Evolutionary conservation across 345 rosid species (phyloP).

Genomic region (Excoecaria agallocha): DNA sequence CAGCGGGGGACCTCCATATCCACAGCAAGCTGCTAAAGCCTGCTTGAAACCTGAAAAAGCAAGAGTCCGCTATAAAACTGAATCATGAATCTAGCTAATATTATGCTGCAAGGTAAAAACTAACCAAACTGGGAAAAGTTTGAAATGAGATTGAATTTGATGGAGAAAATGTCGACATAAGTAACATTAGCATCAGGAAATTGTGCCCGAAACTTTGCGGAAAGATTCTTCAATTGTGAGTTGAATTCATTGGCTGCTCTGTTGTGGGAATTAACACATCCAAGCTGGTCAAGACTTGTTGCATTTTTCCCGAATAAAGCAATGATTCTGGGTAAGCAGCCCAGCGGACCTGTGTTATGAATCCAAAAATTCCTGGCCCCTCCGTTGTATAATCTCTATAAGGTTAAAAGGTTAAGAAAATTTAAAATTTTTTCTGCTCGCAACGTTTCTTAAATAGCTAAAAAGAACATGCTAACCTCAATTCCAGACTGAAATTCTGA

Average conservation of each 20-base stretch:
- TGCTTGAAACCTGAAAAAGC: conserved; percentile 35
- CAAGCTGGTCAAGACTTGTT: conserved; percentile 36
- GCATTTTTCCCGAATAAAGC: conserved; percentile 17
- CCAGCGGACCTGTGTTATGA: conserved; percentile 53
- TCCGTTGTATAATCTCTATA: conserved; percentile 30
- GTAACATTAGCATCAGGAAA: conserved; percentile 38
- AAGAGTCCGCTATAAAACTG: no score
- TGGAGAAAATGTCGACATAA: conserved; percentile 43
- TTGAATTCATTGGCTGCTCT: conserved; percentile 41
- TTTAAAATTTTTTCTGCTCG: no score
- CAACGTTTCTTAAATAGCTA: no score
- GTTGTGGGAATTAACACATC: conserved; percentile 39
- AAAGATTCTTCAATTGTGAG: conserved; percentile 30
- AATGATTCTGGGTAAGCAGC: conserved; percentile 47
- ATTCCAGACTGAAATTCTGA: conserved; percentile 35
- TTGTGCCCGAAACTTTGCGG: conserved; percentile 24
- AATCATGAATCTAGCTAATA: no score
- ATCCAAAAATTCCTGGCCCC: conserved; percentile 57
- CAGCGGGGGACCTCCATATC: conserved; percentile 45
- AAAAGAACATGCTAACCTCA: conserved; percentile 24
- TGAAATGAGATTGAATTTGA: conserved; percentile 43
- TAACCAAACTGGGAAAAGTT: conserved; percentile 39
- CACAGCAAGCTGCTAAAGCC: conserved; percentile 45
- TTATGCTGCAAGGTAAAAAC: no score
- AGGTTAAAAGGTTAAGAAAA: neutral